Percentiles rank a stretch among this genome's conserved stretches.
Conservation (phyloP, 129 eudicot species). For the Logfia minima region DNA sequence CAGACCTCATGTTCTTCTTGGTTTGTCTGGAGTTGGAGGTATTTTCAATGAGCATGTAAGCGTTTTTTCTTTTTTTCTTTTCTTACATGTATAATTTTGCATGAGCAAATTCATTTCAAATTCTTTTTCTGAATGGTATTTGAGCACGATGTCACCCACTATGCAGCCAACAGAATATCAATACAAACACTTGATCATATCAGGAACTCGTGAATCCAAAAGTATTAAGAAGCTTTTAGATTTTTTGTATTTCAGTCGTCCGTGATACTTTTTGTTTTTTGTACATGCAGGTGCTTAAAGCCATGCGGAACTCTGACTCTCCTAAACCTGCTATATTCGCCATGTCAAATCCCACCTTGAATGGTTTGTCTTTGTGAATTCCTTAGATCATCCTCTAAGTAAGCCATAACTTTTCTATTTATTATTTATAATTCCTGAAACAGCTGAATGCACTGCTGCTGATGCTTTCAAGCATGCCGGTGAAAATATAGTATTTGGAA, state of each 20-base stretch:
- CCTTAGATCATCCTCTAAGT: constrained; percentile 15
- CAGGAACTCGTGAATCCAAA: neutral
- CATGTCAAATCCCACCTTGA: constrained; percentile 95
- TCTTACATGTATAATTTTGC: neutral
- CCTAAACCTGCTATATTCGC: constrained; percentile 94
- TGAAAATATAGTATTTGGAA: constrained; percentile 88
- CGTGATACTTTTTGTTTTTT: constrained; percentile 24
- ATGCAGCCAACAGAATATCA: constrained; percentile 3
- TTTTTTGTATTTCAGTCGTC: constrained; percentile 6
- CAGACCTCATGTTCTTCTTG: constrained; percentile 97
- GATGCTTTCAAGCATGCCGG: constrained; percentile 98
- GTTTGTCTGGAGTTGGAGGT: constrained; percentile 99
- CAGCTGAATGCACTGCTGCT: constrained; percentile 96
- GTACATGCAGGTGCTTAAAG: constrained; percentile 71
- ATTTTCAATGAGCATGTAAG: constrained; percentile 84
- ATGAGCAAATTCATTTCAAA: neutral
- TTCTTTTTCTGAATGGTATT: neutral
- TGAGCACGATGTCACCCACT: neutral
- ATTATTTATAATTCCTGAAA: constrained; percentile 32
- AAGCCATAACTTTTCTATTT: constrained; percentile 5
- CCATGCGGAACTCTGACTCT: constrained; percentile 86
- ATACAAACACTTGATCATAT: constrained; percentile 2
- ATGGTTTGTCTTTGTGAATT: constrained; percentile 64
- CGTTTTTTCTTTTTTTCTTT: constrained; percentile 4
- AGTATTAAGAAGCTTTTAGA: constrained; percentile 3